Conservation (phyloP, 108 stramenopile genomes). For the Aurantiochytrium sp. region DNA sequence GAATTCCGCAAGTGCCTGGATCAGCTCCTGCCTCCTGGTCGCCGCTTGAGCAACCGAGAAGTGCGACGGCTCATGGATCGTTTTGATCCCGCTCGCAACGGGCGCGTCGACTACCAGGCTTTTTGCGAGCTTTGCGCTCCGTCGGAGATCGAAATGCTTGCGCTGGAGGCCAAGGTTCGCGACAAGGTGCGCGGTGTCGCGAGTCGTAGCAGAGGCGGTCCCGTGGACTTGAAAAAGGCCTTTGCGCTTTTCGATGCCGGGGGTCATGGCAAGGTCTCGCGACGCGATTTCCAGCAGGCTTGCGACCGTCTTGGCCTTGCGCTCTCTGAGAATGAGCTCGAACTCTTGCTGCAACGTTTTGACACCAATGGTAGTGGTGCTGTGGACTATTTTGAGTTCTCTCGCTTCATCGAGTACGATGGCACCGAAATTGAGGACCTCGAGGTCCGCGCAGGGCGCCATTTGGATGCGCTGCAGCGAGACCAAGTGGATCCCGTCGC, state of each 20-base stretch:
- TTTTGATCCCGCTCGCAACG: background rate
- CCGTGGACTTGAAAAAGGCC: background rate
- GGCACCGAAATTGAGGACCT: background rate
- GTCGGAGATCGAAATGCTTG: background rate
- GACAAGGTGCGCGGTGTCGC: background rate
- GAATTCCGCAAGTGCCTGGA: slow-evolving; percentile 8
- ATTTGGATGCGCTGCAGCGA: background rate
- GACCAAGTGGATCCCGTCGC: background rate
- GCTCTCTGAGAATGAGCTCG: background rate
- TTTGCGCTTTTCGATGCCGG: background rate
- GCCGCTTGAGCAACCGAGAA: background rate
- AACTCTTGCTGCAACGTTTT: slow-evolving; percentile 9
- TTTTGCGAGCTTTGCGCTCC: background rate
- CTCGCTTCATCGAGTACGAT: background rate
- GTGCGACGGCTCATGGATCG: background rate
- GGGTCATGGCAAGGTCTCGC: background rate
- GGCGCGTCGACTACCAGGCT: background rate
- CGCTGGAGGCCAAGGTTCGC: background rate
- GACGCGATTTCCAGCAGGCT: background rate
- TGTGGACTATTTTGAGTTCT: slow-evolving; percentile 12
- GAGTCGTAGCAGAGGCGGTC: background rate
- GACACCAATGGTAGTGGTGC: background rate
- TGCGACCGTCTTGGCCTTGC: background rate
- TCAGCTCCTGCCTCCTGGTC: background rate
- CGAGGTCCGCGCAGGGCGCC: background rate